A percentile compares a stretch with the other conserved stretches of the same genome.
phyloP scores from a whole-genome alignment of 305 asterid species.

The Fraxinus platypoda region DNA sequence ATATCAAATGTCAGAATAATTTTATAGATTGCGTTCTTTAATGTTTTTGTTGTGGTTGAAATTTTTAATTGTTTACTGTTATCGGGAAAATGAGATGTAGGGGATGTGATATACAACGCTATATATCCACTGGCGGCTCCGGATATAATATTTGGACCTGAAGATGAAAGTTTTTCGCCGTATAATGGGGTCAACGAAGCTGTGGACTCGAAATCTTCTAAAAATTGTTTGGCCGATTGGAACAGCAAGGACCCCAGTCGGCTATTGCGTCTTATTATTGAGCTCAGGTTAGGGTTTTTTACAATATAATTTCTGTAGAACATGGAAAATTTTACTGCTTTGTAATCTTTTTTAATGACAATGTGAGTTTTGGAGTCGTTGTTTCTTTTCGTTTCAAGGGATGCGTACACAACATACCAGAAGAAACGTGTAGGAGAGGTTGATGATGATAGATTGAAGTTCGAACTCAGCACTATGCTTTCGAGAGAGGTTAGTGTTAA shows the following conservation, averaged over 20 bases:
- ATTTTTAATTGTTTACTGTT: not conserved
- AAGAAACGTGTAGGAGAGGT: slow-evolving; percentile 65
- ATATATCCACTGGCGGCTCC: slow-evolving; percentile 79
- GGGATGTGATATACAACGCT: slow-evolving; percentile 85
- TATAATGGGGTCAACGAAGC: slow-evolving; percentile 28
- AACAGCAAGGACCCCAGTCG: slow-evolving; percentile 69
- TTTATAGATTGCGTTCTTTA: not conserved
- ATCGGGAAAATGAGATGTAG: slow-evolving; percentile 33
- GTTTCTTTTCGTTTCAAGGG: slow-evolving; percentile 38
- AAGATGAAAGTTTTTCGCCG: slow-evolving; percentile 71
- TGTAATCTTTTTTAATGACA: slow-evolving; percentile 1
- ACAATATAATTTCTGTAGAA: not conserved
- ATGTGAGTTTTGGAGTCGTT: slow-evolving; percentile 8
- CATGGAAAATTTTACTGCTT: not conserved
- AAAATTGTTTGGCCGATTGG: slow-evolving; percentile 64
- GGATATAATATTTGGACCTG: slow-evolving; percentile 76
- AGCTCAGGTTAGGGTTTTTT: slow-evolving; percentile 55
- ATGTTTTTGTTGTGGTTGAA: not conserved
- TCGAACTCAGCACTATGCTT: slow-evolving; percentile 80
- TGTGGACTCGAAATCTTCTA: slow-evolving; percentile 32
- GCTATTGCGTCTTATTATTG: slow-evolving; percentile 59
- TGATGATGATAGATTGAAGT: slow-evolving; percentile 77
- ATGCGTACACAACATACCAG: slow-evolving; percentile 67
- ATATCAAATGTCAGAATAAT: slow-evolving; percentile 55
- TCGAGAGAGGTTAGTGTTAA: slow-evolving; percentile 71